Evolutionary conservation across 352 stramenopile species (phyloP).

Genomic region (Pythium periplocum): DNA sequence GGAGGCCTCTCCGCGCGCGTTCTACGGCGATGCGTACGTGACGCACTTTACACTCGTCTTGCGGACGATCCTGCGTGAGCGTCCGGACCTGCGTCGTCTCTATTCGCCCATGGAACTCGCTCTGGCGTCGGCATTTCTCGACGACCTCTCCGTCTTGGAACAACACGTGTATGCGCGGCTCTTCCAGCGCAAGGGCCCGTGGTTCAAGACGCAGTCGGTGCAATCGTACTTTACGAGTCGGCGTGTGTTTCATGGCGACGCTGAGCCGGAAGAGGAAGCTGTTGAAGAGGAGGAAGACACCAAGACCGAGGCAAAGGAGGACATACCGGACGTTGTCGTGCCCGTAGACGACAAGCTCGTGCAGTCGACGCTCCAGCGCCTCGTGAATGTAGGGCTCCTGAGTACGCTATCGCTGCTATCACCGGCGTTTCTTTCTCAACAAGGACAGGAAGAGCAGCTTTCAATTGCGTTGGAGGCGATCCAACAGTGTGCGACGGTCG

Average conservation of each 20-base stretch:
- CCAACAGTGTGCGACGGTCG: slow-evolving; percentile 36
- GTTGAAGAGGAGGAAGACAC: slow-evolving; percentile 8
- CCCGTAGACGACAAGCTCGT: slow-evolving; percentile 23
- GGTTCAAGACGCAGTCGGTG: slow-evolving; percentile 64
- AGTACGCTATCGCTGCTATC: slow-evolving; percentile 22
- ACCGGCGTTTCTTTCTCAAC: slow-evolving; percentile 19
- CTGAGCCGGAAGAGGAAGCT: slow-evolving; percentile 1
- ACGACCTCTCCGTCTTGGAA: slow-evolving; percentile 33
- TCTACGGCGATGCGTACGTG: slow-evolving; percentile 55
- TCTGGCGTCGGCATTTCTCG: slow-evolving; percentile 41
- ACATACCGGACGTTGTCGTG: slow-evolving; percentile 6
- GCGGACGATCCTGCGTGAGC: slow-evolving; percentile 30
- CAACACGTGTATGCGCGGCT: slow-evolving; percentile 74
- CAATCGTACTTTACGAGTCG: slow-evolving; percentile 42
- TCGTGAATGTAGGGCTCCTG: slow-evolving; percentile 37
- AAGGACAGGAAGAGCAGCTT: slow-evolving; percentile 20
- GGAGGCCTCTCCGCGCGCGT: background rate
- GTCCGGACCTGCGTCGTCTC: slow-evolving; percentile 41
- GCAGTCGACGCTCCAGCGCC: slow-evolving; percentile 33
- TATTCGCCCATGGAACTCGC: slow-evolving; percentile 38
- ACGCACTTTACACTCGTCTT: slow-evolving; percentile 61
- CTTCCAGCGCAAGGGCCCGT: slow-evolving; percentile 71
- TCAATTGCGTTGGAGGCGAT: slow-evolving; percentile 40
- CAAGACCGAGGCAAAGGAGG: background rate
- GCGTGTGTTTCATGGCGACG: background rate